A percentile compares a stretch with the other conserved stretches of the same genome.
Evolutionary conservation across 345 rosid species (phyloP).

Genomic region (Anastatica hierochuntica): DNA sequence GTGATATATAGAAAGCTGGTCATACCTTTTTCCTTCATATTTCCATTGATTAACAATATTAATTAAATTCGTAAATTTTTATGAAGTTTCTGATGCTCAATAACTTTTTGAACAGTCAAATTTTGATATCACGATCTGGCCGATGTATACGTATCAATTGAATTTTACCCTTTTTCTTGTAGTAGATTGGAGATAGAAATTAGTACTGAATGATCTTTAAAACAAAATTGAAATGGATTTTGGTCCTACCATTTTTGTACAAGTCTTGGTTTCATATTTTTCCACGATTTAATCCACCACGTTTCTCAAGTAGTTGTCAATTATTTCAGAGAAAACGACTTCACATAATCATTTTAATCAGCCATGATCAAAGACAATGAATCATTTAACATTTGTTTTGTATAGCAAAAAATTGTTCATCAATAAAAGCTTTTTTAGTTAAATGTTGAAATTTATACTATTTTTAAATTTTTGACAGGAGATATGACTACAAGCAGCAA

Average conservation of each 20-base stretch:
- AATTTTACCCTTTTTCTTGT: neutral
- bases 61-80: neutral
- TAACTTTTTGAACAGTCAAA: neutral
- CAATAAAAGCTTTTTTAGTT: too few relatives aligned
- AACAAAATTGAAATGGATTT: neutral
- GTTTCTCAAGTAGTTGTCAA: conserved; percentile 3
- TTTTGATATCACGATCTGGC: neutral
- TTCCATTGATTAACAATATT: too few relatives aligned
- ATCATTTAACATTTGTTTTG: neutral
- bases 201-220: too few relatives aligned
- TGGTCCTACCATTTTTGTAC: conserved; percentile 18
- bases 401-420: neutral
- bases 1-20: neutral
- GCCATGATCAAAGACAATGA: neutral
- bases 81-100: neutral
- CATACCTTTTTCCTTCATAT: too few relatives aligned
- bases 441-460: too few relatives aligned
- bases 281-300: conserved; percentile 2
- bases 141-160: neutral
- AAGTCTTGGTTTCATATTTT: neutral
- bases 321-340: conserved; percentile 7
- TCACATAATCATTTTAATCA: neutral
- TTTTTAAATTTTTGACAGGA: too few relatives aligned
- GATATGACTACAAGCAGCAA: too few relatives aligned
- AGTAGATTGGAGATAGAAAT: too few relatives aligned